These are phyloP conservation scores for Cryphonectria carpinicola DNA, from an alignment of 2,329 filamentous ascomycete genomes.

Conservation along the genomic window DNA sequence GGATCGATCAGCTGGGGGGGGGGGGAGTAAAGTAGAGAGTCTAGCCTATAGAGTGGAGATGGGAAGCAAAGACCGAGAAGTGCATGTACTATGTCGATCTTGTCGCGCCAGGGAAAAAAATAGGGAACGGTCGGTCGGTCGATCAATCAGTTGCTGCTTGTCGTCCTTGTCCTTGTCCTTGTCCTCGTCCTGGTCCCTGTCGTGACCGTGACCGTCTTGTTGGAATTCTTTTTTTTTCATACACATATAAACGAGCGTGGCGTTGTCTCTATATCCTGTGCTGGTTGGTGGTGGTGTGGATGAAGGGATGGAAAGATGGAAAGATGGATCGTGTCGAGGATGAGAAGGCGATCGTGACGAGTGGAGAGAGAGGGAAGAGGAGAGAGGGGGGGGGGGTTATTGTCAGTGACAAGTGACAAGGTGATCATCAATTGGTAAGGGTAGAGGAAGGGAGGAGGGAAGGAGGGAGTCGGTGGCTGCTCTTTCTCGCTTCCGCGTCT, in stretches of 20 bases:
- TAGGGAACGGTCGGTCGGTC: neutral
- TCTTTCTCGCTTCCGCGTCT: neutral
- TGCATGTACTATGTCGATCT: conserved; percentile 6
- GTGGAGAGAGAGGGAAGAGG: neutral
- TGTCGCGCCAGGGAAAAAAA: neutral
- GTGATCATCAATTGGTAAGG: neutral
- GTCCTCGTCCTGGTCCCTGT: neutral
- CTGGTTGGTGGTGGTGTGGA: neutral
- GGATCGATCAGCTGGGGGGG: neutral
- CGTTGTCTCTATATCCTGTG: neutral
- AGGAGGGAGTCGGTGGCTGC: neutral
- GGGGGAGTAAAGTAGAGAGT: neutral
- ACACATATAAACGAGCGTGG: neutral
- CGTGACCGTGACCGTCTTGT: neutral
- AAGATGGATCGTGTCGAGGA: neutral
- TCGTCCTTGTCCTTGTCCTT: neutral
- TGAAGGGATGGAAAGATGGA: neutral
- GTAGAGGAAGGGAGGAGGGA: neutral
- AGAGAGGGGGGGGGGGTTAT: neutral
- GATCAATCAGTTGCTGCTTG: neutral
- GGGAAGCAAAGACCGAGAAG: neutral
- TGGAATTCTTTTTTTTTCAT: neutral
- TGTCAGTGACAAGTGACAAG: neutral
- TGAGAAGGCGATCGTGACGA: neutral
- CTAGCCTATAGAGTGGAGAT: conserved; percentile 1